Evolutionary conservation across 2,329 filamentous ascomycete species (phyloP).

Genomic region (Cryphonectria naterciae): DNA sequence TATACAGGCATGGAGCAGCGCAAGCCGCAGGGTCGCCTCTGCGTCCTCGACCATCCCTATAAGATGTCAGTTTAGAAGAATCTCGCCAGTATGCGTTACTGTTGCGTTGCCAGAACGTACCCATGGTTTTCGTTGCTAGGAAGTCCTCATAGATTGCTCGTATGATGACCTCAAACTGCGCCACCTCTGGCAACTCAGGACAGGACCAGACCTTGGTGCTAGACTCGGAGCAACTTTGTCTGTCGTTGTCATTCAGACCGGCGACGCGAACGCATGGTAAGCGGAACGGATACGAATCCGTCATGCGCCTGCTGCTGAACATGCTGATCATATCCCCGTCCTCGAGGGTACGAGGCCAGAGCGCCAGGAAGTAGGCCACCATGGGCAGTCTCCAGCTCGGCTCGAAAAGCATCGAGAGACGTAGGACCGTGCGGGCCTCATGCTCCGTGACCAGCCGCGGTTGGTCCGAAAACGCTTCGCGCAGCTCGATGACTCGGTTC

Average conservation of each 20-base stretch:
- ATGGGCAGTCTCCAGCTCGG: background rate
- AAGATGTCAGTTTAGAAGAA: background rate
- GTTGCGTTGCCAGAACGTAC: background rate
- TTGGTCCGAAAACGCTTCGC: background rate
- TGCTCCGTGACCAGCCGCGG: background rate
- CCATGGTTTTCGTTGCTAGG: background rate
- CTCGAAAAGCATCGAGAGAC: background rate
- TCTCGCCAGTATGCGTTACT: background rate
- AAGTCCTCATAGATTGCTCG: background rate
- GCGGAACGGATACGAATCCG: background rate
- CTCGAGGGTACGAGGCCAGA: background rate
- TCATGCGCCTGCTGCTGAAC: background rate
- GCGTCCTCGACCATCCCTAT: background rate
- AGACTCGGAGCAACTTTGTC: background rate
- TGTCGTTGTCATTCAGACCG: background rate
- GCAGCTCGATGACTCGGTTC: background rate
- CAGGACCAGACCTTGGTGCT: background rate
- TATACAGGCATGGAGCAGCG: background rate
- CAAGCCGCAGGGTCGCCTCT: background rate
- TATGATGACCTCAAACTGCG: background rate
- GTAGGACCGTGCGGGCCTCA: background rate
- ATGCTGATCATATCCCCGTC: background rate
- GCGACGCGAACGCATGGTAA: background rate
- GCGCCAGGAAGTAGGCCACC: background rate
- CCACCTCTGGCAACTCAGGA: background rate